Evolutionary conservation across 208 protist genomes (phyloP).

Genomic region (Vickermania spadyakhi): DNA sequence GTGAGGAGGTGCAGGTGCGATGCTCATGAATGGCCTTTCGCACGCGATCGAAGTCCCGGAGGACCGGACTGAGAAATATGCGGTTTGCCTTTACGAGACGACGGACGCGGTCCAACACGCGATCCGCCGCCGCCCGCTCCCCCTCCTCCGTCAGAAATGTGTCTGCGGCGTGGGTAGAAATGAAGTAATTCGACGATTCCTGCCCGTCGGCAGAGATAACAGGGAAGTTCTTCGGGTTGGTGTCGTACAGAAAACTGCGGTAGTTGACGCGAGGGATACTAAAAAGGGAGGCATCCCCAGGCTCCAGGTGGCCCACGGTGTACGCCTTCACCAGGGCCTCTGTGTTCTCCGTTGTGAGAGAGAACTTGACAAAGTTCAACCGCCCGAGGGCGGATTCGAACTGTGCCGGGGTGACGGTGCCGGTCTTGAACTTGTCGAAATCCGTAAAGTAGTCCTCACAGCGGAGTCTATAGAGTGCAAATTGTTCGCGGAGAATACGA

Average conservation of each 20-base stretch:
- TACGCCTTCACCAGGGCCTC: constrained; percentile 59
- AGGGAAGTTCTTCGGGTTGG: constrained; percentile 25
- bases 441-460: constrained; percentile 74
- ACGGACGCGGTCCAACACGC: constrained; percentile 47
- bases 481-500: constrained; percentile 45
- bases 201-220: constrained; percentile 5
- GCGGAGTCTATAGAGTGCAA: constrained; percentile 61
- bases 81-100: constrained; percentile 49
- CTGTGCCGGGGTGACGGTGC: constrained; percentile 60
- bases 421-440: constrained; percentile 81
- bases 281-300: constrained; percentile 9
- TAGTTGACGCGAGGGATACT: constrained; percentile 51
- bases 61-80: constrained; percentile 69
- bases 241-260: constrained; percentile 60
- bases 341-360: constrained; percentile 54
- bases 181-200: constrained; percentile 41
- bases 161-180: constrained; percentile 29
- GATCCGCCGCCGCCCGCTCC: constrained; percentile 18
- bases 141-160: constrained; percentile 25
- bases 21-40: constrained; percentile 79
- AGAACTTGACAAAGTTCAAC: constrained; percentile 66
- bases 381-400: constrained; percentile 75
- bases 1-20: constrained; percentile 65
- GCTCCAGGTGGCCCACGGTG: constrained; percentile 10
- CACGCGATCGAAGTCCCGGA: constrained; percentile 86